These are phyloP conservation scores for Xanthoconium separans DNA, from an alignment of 1,284 basidiomycete genomes.

Conservation along the genomic window DNA sequence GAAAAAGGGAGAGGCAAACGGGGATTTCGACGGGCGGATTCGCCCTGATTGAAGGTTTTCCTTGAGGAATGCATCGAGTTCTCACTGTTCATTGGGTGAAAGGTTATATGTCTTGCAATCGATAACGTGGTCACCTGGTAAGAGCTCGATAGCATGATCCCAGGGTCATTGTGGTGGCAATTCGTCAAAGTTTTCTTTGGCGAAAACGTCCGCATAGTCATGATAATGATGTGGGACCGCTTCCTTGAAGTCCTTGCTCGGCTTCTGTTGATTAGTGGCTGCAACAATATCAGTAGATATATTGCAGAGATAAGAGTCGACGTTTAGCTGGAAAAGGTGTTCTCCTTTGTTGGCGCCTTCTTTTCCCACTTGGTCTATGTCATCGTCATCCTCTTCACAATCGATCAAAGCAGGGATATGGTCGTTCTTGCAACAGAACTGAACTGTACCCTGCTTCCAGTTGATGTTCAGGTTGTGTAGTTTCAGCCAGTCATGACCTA, in stretches of 20 bases:
- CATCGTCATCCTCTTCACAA: neutral
- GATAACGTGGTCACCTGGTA: neutral
- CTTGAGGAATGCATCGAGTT: neutral
- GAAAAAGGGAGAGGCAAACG: neutral
- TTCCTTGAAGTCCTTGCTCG: neutral
- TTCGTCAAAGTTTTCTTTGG: neutral
- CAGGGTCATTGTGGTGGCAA: neutral
- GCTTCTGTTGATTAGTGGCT: neutral
- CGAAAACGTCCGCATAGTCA: neutral
- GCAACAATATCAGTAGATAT: neutral
- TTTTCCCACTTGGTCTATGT: neutral
- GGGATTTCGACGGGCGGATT: neutral
- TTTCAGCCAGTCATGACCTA: neutral
- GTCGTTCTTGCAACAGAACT: neutral
- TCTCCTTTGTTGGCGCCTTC: too few relatives aligned
- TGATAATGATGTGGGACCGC: neutral
- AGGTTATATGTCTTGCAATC: constrained; percentile 3
- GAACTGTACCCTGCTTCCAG: neutral
- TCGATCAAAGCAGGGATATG: neutral
- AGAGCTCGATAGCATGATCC: neutral
- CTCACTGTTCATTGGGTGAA: neutral
- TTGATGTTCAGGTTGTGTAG: neutral
- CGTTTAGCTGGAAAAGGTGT: neutral
- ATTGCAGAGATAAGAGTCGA: neutral
- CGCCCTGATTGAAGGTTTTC: neutral